Conservation (phyloP, 2,329 filamentous ascomycete genomes). For the Talaromyces islandicus region DNA sequence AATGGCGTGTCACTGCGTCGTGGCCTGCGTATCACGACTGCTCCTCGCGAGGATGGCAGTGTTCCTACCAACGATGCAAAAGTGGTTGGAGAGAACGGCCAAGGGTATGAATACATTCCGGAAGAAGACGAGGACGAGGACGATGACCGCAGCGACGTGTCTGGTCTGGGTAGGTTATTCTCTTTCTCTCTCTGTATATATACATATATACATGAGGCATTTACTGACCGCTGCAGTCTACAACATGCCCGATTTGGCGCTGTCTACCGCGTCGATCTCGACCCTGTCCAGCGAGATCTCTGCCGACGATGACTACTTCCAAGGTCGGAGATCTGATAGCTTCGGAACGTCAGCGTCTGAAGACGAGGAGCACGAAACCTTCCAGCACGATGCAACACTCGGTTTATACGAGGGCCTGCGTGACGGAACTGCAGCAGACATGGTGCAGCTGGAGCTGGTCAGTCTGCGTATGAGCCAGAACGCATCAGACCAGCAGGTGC, state of each 20-base stretch:
- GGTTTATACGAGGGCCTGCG: constrained; percentile 83
- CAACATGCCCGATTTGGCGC: constrained; percentile 42
- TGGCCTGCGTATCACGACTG: constrained; percentile 39
- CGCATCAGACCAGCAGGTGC: constrained; percentile 82
- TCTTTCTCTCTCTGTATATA: not conserved
- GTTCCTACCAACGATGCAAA: constrained; percentile 42
- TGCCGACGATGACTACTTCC: constrained; percentile 27
- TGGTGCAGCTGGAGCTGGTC: constrained; percentile 90
- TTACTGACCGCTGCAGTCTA: constrained; percentile 35
- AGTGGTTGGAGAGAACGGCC: constrained; percentile 53
- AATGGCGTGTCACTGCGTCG: constrained; percentile 48
- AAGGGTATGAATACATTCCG: constrained; percentile 60
- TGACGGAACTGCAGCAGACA: constrained; percentile 65
- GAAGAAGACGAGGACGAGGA: constrained; percentile 62
- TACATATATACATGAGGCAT: no score
- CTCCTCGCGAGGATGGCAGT: constrained; percentile 39
- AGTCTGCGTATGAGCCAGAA: constrained; percentile 86
- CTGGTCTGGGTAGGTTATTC: constrained; percentile 27
- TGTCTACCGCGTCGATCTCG: constrained; percentile 54
- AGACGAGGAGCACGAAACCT: constrained; percentile 53
- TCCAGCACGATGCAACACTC: constrained; percentile 80
- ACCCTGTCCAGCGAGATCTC: constrained; percentile 54
- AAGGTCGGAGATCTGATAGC: constrained; percentile 59
- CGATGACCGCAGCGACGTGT: constrained; percentile 58
- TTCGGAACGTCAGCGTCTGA: constrained; percentile 69